A percentile compares a stretch with the other conserved stretches of the same genome.
These are phyloP conservation scores for Tetrahymena elliotti DNA, from an alignment of 73 alveolate species.

Conservation along the genomic window DNA sequence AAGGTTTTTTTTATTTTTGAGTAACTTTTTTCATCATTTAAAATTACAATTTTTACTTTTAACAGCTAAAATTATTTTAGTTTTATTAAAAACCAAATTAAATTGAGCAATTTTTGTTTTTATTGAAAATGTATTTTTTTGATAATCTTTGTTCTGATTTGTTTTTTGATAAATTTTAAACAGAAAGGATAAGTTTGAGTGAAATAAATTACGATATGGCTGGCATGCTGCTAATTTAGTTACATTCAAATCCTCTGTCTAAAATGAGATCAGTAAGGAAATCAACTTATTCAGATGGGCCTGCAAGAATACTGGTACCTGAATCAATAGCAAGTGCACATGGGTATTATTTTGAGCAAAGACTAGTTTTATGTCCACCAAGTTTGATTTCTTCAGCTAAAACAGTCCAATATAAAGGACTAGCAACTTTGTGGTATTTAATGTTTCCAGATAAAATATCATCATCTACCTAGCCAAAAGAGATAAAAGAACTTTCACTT, in stretches of 20 bases:
- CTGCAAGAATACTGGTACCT: slow-evolving; percentile 8
- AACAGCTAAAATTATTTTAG: too few relatives aligned
- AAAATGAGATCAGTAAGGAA: background rate
- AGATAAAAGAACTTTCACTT: background rate
- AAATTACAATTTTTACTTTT: too few relatives aligned
- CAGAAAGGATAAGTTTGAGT: background rate
- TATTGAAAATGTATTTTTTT: too few relatives aligned
- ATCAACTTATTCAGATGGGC: background rate
- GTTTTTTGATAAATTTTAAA: too few relatives aligned
- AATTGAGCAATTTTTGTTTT: too few relatives aligned
- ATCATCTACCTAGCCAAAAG: slow-evolving; percentile 3
- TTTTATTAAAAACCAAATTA: too few relatives aligned
- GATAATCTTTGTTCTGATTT: too few relatives aligned
- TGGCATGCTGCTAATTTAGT: background rate
- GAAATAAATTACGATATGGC: background rate
- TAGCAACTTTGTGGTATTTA: slow-evolving; percentile 1
- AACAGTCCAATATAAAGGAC: slow-evolving; percentile 4
- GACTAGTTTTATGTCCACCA: slow-evolving; percentile 3
- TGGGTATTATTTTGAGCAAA: background rate
- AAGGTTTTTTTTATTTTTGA: too few relatives aligned
- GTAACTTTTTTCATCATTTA: too few relatives aligned
- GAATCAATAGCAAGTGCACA: slow-evolving; percentile 7
- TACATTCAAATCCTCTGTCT: background rate
- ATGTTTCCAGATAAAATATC: background rate
- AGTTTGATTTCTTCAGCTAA: slow-evolving; percentile 11